Evolutionary conservation across 257 asterid genomes (phyloP).

Genomic region (Capsicum pubescens): DNA sequence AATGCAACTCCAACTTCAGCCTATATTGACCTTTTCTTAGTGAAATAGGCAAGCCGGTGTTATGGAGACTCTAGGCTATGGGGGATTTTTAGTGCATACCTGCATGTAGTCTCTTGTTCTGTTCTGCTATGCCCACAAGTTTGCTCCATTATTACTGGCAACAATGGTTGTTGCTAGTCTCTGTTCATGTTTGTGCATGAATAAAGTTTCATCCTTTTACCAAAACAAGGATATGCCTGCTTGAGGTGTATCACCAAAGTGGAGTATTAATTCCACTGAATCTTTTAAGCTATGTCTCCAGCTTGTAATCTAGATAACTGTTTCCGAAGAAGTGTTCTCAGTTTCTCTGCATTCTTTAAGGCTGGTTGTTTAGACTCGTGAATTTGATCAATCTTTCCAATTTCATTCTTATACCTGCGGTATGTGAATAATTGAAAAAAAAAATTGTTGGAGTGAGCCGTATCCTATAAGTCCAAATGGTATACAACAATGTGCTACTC

Average conservation of each 20-base stretch:
- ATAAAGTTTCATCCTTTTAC: neutral
- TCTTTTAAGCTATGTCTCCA: neutral
- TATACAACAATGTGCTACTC: neutral
- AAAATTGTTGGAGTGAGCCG: neutral
- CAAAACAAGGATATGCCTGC: neutral
- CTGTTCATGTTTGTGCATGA: conserved; percentile 13
- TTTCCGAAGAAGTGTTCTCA: neutral
- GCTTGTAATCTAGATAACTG: neutral
- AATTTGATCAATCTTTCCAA: neutral
- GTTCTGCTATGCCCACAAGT: neutral
- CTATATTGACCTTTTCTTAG: neutral
- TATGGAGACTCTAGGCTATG: neutral
- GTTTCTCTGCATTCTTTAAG: neutral
- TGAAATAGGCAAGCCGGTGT: neutral
- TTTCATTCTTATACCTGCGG: neutral
- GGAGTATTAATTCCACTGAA: neutral
- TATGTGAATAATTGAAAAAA: neutral
- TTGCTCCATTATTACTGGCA: neutral
- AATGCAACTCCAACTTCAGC: neutral
- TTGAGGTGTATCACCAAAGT: neutral
- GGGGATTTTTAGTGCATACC: neutral
- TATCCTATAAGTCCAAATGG: no score
- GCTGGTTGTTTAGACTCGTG: neutral
- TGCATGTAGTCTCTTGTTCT: neutral
- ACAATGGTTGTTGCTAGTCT: neutral